Evolutionary conservation across 305 asterid species (phyloP), one percentile per base, ranked within the genome.

Genomic region (Ruellia speciosa): DNA sequence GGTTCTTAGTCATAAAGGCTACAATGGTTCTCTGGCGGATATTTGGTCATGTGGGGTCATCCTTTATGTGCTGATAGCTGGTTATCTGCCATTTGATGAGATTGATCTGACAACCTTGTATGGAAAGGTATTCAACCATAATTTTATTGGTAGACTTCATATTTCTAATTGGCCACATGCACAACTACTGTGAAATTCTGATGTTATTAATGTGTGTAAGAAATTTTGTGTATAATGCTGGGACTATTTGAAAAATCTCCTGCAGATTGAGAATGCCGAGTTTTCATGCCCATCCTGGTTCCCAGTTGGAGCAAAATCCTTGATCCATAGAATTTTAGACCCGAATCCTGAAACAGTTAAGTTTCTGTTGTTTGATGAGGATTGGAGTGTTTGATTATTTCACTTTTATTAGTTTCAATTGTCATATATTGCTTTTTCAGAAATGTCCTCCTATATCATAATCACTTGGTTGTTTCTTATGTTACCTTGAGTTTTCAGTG

Each of bases 11-110:
- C 99, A 84, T 76, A 88, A 82, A 79, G 99, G 97, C 60, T 93
- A 93, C 79, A 71, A 88, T 64, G 99, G 99, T 68, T 94, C 97
- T 66, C 60, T 82, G 68, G 99, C 99, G 7, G 99, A 93, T 81
- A 72, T 81, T 57, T 93, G 99, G 97, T 93, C 99, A 47, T 88
- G 97, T 47, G 99, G 99, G 60, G 96, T 93, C 73, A 86, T 93
- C 75, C 96, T 93, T 20, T 88, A 93, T 77, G 99, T 93, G 65
- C 74, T 93, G 69, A 79, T 93, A 70, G 95, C 97, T 52, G 99
- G 99, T 52, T 88, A 84, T 79, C 88, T 93, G 59, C 99, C 99
- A 56, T 93, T 93, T 77, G 99, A 93, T 75, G 97, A 93, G 80
- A 81, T 93, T 68, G 99, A 88, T 77, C 84, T 93, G 63, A 88